Base-by-base conservation (phyloP, 2,329 filamentous ascomycete species). In the Beauveria varroae region DNA sequence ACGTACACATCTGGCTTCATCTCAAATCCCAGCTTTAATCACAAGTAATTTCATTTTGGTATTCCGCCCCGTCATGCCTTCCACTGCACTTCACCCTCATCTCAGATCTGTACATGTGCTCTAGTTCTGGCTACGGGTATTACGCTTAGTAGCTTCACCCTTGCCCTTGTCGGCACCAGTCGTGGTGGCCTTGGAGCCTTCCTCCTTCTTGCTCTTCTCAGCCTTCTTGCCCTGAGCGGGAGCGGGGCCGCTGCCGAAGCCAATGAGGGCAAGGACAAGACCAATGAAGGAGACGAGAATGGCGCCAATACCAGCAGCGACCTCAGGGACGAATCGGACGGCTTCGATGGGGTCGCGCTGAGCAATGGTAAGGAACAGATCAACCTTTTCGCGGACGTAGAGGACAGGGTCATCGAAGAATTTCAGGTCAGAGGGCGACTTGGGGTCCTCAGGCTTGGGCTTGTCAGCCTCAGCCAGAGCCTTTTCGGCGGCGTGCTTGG, bases 331-430 rank as follows among this genome's bases (percentile, higher is more conserved):
- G 69, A 91, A 90, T 79, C 91, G 90, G 78, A 93, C 79, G 58
- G 93, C 93, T 78, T 92, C 82, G 67, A 96, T 70, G 62, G 93
- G 92, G 76, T 96, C 88, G 69, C 86, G 84, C 81, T 91, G 85
- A 74, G 79, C 90, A 70, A 98, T 87, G 68, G 87, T 87, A 69
- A 95, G 74, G 85, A 99, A 99, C 65, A 96, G 86, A 68, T 96
- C 88, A 64, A 96, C 75, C 86, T 97, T 98, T 87, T 96, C 90
- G 78, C 87, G 90, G 77, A 96, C 76, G 77, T 90, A 99, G 68
- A 79, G 79, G 68, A 96, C 85, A 53, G 95, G 95, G 82, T 96
- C 91, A 66, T 97, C 93, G 70, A 86, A 78, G 88, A 99, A 98
- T 75, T 85, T 88, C 66, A 96, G 86, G 76, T 93, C 90, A 63